Base-by-base conservation (phyloP, 345 rosid species). In the Rhizophora mangle region DNA sequence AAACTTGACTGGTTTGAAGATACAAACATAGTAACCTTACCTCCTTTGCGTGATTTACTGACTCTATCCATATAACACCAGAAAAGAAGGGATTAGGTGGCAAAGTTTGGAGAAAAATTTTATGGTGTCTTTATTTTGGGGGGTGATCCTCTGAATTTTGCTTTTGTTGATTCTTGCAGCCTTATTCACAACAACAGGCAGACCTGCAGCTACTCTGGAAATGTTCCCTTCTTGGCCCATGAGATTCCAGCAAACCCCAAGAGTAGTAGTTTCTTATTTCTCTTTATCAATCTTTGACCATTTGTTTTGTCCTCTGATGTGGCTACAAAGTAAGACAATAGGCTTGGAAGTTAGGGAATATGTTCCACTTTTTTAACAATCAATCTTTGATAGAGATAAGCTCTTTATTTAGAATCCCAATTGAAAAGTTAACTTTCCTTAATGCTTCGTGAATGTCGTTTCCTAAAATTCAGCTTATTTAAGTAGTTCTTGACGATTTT, bases 191-290 rank as follows among this genome's bases (percentile, higher is more conserved):
- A 76, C 57, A 57, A 34, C 77, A 76, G 88, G 85, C 71, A 87
- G 87, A 81, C 96, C 95, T 77, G 90, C 96, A 80, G 93, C 99
- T 70, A 88, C 99, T 78, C 92, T 92, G 89, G 97, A 95, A 74
- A 92, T 95, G 94, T 95, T 92, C 86, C 99, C 99, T 82, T 88
- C 99, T 56, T 90, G 98, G 98, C 97, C 99, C 85, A 92, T 95
- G 65, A 95, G 96, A 86, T 87, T 86, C 85, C 96, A 92, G 70
- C 96, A 87, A 62, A 95, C 91, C 78, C 92, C 88, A 68, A 85
- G 85, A 85, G 94, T 90, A 68, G 73, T 72, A 80, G 80, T 82
- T 78, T 80, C 82, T 69, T 21, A 26, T 16, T 32, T 58, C 72
- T 58, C 81, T 78, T 82, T 77, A 72, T 67, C 68, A 60, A 49